Conservation (phyloP, 129 eudicot species). For the sunflower (Helianthus annuus) region HanXRQr2.0-SUNRISE NC_035444.2:147755005-147755504, state of each 20-base stretch:
- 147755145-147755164: too few species aligned
- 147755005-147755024: too few species aligned
- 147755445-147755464: conserved; percentile 47
- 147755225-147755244: too few species aligned
- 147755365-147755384: conserved; percentile 29
- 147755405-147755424: conserved; percentile 34
- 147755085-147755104: too few species aligned
- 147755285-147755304: conserved; percentile 3
- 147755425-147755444: conserved; percentile 47
- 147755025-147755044: too few species aligned
- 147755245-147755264: background rate
- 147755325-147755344: conserved; percentile 19
- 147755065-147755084: too few species aligned
- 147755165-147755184: too few species aligned
- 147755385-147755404: conserved; percentile 44
- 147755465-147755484: conserved; percentile 40
- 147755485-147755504: conserved; percentile 39
- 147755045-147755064: too few species aligned
- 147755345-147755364: background rate
- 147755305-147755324: background rate
- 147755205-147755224: too few species aligned
- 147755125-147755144: too few species aligned
- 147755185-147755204: too few species aligned
- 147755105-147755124: too few species aligned
- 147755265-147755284: background rate